These are phyloP conservation scores for Arachnomyces sp. DNA, from an alignment of 2,329 filamentous ascomycete genomes.

Conservation along the genomic window DNA sequence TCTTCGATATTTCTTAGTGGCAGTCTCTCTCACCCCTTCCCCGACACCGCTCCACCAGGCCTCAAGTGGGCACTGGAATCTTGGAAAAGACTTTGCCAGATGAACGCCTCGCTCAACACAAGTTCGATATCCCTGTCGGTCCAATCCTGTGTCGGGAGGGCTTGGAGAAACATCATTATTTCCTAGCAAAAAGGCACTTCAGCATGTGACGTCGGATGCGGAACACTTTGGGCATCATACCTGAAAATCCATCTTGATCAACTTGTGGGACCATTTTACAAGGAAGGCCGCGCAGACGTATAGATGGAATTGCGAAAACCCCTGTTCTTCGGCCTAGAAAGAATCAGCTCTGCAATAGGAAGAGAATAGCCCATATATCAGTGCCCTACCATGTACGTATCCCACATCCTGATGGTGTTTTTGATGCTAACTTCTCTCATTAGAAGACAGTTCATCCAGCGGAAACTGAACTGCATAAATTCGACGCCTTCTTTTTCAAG, in stretches of 20 bases:
- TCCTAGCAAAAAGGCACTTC: slow-evolving; percentile 49
- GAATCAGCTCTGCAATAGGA: slow-evolving; percentile 8
- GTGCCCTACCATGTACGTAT: slow-evolving; percentile 79
- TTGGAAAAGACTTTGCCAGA: slow-evolving; percentile 97
- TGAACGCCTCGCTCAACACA: slow-evolving; percentile 89
- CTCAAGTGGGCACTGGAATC: slow-evolving; percentile 81
- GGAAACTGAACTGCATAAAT: slow-evolving; percentile 98
- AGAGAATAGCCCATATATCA: slow-evolving; percentile 10
- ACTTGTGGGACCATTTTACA: slow-evolving; percentile 94
- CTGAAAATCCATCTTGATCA: slow-evolving; percentile 92
- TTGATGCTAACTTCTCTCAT: slow-evolving; percentile 96
- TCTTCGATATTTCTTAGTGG: not conserved
- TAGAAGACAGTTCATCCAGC: slow-evolving; percentile 98
- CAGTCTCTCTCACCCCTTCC: not conserved
- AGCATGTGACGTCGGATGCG: not conserved
- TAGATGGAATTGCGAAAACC: slow-evolving; percentile 95
- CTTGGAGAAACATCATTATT: slow-evolving; percentile 98
- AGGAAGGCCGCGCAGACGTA: slow-evolving; percentile 97
- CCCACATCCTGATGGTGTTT: slow-evolving; percentile 98
- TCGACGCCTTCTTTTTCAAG: slow-evolving; percentile 86
- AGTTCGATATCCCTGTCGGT: slow-evolving; percentile 98
- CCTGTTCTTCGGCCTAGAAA: slow-evolving; percentile 84
- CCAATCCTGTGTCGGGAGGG: slow-evolving; percentile 85
- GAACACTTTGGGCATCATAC: slow-evolving; percentile 20
- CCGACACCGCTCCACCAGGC: slow-evolving; percentile 24